Conservation (phyloP, 2,329 filamentous ascomycete species). For the Atkinsonella hypoxylon region DNA sequence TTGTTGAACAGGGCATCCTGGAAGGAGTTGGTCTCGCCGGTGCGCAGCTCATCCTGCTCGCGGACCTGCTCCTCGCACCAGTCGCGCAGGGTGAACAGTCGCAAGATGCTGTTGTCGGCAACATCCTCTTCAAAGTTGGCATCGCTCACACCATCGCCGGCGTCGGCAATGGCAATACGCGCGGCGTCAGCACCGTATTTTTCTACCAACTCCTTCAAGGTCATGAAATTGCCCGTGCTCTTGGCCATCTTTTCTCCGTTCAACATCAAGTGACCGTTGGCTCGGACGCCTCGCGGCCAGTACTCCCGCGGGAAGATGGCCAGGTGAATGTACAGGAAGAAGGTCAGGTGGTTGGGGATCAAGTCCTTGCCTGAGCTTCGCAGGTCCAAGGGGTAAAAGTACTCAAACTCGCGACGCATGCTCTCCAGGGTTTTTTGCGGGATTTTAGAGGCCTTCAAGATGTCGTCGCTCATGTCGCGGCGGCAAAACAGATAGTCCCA, state of each 20-base stretch:
- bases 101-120: constrained; percentile 81
- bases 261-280: constrained; percentile 85
- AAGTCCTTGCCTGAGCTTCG: constrained; percentile 85
- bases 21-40: constrained; percentile 63
- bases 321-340: constrained; percentile 88
- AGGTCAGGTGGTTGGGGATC: constrained; percentile 88
- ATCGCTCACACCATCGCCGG: constrained; percentile 86
- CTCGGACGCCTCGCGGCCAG: constrained; percentile 77
- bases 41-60: constrained; percentile 56
- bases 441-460: constrained; percentile 56
- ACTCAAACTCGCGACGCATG: constrained; percentile 87
- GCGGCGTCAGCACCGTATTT: constrained; percentile 95
- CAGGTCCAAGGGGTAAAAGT: constrained; percentile 91
- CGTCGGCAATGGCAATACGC: constrained; percentile 83
- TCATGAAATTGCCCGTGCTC: constrained; percentile 94
- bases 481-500: constrained; percentile 94
- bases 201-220: constrained; percentile 67
- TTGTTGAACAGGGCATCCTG: constrained; percentile 88
- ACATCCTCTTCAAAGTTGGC: constrained; percentile 96
- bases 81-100: constrained; percentile 69
- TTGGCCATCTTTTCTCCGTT: constrained; percentile 99
- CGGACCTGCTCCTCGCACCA: constrained; percentile 83
- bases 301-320: constrained; percentile 80
- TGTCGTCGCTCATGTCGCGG: constrained; percentile 53
- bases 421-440: constrained; percentile 59